Conservation (phyloP, 225 moss, liverwort and hornwort species). For the Pleurozium schreberi region DNA sequence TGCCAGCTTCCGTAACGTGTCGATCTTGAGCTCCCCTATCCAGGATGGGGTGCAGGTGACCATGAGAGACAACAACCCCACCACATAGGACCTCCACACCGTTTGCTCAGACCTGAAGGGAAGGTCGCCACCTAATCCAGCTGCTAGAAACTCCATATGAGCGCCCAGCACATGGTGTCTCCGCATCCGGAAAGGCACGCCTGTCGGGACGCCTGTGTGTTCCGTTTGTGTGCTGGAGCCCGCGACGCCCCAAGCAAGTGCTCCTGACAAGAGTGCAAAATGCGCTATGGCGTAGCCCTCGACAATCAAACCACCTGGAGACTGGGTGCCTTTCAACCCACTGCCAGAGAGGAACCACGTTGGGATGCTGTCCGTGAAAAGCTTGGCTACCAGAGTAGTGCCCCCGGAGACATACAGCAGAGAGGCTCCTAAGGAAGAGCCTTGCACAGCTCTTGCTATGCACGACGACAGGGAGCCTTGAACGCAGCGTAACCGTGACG, state of each 20-base stretch:
- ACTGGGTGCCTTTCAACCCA: slow-evolving; percentile 22
- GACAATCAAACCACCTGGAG: slow-evolving; percentile 42
- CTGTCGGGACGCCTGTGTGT: slow-evolving; percentile 52
- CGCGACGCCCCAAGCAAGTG: slow-evolving; percentile 71
- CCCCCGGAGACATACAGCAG: slow-evolving; percentile 75
- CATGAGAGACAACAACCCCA: slow-evolving; percentile 71
- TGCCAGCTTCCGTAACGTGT: slow-evolving; percentile 59
- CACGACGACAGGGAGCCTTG: slow-evolving; percentile 47
- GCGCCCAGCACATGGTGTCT: slow-evolving; percentile 56
- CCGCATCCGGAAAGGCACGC: slow-evolving; percentile 51
- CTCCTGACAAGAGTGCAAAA: slow-evolving; percentile 75
- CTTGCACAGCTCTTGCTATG: slow-evolving; percentile 62
- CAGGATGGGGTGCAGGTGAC: slow-evolving; percentile 76
- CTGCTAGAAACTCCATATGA: slow-evolving; percentile 77
- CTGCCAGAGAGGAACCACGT: slow-evolving; percentile 81
- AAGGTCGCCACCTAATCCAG: slow-evolving; percentile 57
- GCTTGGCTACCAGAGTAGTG: slow-evolving; percentile 60
- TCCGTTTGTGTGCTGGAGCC: slow-evolving; percentile 29
- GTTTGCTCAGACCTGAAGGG: slow-evolving; percentile 56
- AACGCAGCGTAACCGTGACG: slow-evolving; percentile 39
- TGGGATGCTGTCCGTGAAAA: slow-evolving; percentile 68
- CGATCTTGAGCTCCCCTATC: slow-evolving; percentile 71
- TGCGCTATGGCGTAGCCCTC: slow-evolving; percentile 80
- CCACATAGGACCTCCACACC: slow-evolving; percentile 79
- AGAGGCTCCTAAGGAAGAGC: slow-evolving; percentile 68